Base-by-base conservation (phyloP, 2,329 filamentous ascomycete genomes). In the Pyricularia grisea region DNA sequence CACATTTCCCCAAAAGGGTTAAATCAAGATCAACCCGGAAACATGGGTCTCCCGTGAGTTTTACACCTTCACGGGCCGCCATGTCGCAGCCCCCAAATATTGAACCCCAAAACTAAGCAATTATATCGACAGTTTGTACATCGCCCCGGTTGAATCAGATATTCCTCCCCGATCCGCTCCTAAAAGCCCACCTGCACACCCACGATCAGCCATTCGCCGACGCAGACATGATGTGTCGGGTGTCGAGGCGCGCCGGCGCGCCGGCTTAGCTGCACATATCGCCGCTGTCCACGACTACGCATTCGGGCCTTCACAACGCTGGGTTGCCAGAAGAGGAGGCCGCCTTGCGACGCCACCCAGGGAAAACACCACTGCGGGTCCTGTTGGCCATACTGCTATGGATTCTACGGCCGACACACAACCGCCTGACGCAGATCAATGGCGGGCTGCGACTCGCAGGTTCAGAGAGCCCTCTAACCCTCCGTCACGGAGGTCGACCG, bases 361-460 rank as follows among this genome's bases (percentile, higher is more conserved):
- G 11, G 60, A 63, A 14, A 63, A 30, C 60, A 63, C 25, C 60
- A 12, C 6, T 28, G 23, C 60, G 17, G 25, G 27, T 7, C 6
- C 60, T 2, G 60, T 27, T 28, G 14, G 23, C 14, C 60, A 27
- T 12, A 63, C 25, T 28, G 5, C 60, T 28, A 63, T 61, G 58
- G 58, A 61, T 11, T 27, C 58, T 23, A 33, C 67, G 28, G 66
- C 71, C 64, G 28, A 33, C 28, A 20, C 33, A n/a, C 33, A 33
- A n/a, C 33, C 64, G 3, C 31, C 10, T 20, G 64, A 33, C 20
- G 64, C 23, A 28, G 25, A 28, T 17, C 60, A 63, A 5, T 50
- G 28, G 12, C 65, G 58, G 23, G 30, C 67, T 50, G 33, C 67
- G 23, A 60, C 79, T 0, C 76, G 76, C 66, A 87, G 86, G 11